These are phyloP conservation scores for Actinomucor elegans DNA, from an alignment of 371 early-diverging fungal species.

Conservation along the genomic window DNA sequence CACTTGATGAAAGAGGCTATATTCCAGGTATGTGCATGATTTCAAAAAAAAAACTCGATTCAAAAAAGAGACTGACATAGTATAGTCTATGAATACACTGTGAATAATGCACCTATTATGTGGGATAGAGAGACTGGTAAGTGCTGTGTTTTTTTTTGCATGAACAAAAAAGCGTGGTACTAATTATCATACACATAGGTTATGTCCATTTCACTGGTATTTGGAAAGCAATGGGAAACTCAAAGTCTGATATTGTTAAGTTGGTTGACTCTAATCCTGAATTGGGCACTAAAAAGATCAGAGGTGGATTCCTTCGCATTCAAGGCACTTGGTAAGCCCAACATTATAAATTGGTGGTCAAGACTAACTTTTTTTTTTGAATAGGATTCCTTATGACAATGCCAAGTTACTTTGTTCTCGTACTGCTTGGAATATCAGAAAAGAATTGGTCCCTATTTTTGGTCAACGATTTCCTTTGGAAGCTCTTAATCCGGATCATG, in stretches of 20 bases:
- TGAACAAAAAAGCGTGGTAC: too few species aligned
- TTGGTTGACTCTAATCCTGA: constrained; percentile 67
- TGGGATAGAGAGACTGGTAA: constrained; percentile 72
- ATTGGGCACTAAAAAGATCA: constrained; percentile 60
- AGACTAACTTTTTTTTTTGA: neutral
- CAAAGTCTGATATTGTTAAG: constrained; percentile 70
- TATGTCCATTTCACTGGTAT: constrained; percentile 77
- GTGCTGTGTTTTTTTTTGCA: neutral
- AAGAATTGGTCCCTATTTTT: constrained; percentile 63
- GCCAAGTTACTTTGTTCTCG: constrained; percentile 57
- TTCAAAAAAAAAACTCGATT: neutral
- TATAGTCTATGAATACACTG: constrained; percentile 64
- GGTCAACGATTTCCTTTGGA: constrained; percentile 56
- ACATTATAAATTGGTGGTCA: neutral
- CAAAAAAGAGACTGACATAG: neutral
- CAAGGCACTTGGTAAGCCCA: constrained; percentile 67
- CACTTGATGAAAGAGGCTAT: constrained; percentile 65
- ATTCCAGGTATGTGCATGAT: constrained; percentile 55
- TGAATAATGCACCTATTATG: constrained; percentile 65
- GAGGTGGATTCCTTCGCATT: constrained; percentile 71
- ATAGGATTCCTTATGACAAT: constrained; percentile 61
- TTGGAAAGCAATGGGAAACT: constrained; percentile 71
- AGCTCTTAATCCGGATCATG: constrained; percentile 52
- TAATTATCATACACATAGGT: constrained; percentile 24
- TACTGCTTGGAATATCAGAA: constrained; percentile 59